Evolutionary conservation across 2,329 filamentous ascomycete species (phyloP).

Genomic region (Sordariomycetes sp.): DNA sequence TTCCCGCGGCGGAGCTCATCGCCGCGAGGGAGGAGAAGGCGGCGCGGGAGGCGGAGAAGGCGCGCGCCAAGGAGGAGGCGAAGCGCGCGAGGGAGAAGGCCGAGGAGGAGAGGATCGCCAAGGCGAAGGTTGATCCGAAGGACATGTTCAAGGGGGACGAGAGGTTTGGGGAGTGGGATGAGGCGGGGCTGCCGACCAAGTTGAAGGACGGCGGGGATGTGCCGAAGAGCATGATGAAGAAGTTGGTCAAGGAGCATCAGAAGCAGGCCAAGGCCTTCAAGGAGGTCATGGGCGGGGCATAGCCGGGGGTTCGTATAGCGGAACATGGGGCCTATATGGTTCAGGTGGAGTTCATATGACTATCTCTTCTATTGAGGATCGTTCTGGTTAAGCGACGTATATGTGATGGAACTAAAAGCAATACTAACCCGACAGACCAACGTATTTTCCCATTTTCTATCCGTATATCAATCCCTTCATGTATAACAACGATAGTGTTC

Average conservation of each 20-base stretch:
- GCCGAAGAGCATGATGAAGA: slow-evolving; percentile 68
- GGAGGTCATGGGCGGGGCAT: slow-evolving; percentile 19
- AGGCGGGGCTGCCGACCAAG: slow-evolving; percentile 65
- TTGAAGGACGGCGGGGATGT: slow-evolving; percentile 68
- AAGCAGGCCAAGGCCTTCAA: slow-evolving; percentile 78
- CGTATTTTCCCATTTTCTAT: too few relatives aligned
- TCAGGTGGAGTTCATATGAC: background rate
- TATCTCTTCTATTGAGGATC: background rate
- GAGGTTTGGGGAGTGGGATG: slow-evolving; percentile 66
- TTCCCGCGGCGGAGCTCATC: slow-evolving; percentile 42
- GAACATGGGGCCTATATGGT: background rate
- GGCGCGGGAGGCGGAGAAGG: slow-evolving; percentile 47
- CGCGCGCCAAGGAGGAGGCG: slow-evolving; percentile 39
- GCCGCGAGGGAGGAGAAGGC: slow-evolving; percentile 46
- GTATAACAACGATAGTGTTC: background rate
- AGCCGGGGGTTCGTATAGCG: background rate
- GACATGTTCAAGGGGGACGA: slow-evolving; percentile 45
- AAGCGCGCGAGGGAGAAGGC: slow-evolving; percentile 33
- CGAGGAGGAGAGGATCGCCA: slow-evolving; percentile 38
- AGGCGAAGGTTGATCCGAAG: slow-evolving; percentile 39
- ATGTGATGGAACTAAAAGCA: too few relatives aligned
- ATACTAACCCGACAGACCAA: too few relatives aligned
- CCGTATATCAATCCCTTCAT: too few relatives aligned
- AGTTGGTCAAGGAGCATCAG: slow-evolving; percentile 80
- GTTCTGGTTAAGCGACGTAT: too few relatives aligned